A percentile compares a stretch with the other conserved stretches of the same genome.
Evolutionary conservation across 1,139 yeast genomes (phyloP).

Genomic region (Zygosaccharomyces pseudobailii): DNA sequence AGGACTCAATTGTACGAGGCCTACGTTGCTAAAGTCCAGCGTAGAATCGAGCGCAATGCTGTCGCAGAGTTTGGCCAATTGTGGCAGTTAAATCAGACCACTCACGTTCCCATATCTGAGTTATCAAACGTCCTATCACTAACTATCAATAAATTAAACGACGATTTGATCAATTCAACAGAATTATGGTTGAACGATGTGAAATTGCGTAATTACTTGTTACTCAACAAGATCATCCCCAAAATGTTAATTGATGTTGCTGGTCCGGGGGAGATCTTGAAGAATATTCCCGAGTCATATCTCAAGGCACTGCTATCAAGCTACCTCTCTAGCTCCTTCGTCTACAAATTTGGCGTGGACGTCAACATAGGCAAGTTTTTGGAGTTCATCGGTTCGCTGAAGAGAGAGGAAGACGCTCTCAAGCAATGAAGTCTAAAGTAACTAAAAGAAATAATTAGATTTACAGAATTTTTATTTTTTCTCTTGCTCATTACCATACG

Average conservation of each 20-base stretch:
- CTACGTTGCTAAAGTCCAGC: constrained; percentile 82
- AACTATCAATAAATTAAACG: constrained; percentile 84
- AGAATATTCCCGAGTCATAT: constrained; percentile 83
- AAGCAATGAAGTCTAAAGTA: background rate
- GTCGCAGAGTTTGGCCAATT: constrained; percentile 77
- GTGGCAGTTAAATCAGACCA: constrained; percentile 68
- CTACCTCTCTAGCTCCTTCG: constrained; percentile 81
- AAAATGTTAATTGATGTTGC: constrained; percentile 61
- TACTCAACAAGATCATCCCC: constrained; percentile 71
- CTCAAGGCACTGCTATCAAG: constrained; percentile 89
- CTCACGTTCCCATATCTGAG: constrained; percentile 69
- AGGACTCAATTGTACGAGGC: constrained; percentile 72
- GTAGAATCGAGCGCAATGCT: constrained; percentile 71
- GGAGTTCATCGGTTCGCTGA: constrained; percentile 33
- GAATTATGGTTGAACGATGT: constrained; percentile 83
- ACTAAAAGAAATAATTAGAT: background rate
- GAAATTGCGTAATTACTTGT: constrained; percentile 69
- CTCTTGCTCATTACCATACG: background rate
- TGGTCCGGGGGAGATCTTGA: constrained; percentile 69
- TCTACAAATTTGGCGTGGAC: constrained; percentile 79
- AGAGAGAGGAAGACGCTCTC: constrained; percentile 26
- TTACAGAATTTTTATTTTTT: background rate
- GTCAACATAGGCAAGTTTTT: constrained; percentile 35
- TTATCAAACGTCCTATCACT: constrained; percentile 81
- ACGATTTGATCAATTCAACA: constrained; percentile 76